phyloP scores from a whole-genome alignment of 441 rosid genomes.

The Raphanus hybrid region DNA sequence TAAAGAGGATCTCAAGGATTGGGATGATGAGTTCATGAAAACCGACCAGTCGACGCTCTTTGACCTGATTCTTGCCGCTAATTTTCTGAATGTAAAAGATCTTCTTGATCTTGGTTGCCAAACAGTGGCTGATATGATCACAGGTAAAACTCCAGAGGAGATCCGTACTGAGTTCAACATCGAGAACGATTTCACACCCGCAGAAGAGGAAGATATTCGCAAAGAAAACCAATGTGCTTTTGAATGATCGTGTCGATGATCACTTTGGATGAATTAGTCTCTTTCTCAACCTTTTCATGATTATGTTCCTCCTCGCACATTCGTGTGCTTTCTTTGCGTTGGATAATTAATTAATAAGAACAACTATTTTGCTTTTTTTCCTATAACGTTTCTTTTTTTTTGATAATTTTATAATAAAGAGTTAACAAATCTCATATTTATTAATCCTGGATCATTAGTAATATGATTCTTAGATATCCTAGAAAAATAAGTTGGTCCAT shows the following conservation, averaged over 20 bases:
- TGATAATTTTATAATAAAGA: neutral
- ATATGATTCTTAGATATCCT: too few relatives aligned
- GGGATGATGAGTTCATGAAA: conserved; percentile 26
- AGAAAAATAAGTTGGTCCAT: too few relatives aligned
- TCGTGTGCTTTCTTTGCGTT: neutral
- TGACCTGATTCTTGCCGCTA: neutral
- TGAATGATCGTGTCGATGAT: neutral
- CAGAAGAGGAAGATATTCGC: neutral
- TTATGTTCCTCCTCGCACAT: neutral
- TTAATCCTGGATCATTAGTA: too few relatives aligned
- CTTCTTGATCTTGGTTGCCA: conserved; percentile 26
- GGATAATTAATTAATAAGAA: neutral
- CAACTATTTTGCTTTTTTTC: neutral
- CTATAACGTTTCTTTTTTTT: neutral
- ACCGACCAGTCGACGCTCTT: neutral
- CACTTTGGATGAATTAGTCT: neutral
- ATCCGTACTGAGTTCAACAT: neutral
- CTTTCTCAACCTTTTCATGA: neutral
- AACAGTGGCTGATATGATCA: conserved; percentile 3
- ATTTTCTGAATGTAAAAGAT: neutral
- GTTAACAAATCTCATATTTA: too few relatives aligned
- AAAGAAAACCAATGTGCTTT: neutral
- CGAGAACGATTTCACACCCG: conserved; percentile 3
- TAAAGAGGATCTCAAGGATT: neutral
- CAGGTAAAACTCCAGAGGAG: neutral